Base-by-base conservation (phyloP, 768 basidiomycete genomes). In the Russula sp. region DNA sequence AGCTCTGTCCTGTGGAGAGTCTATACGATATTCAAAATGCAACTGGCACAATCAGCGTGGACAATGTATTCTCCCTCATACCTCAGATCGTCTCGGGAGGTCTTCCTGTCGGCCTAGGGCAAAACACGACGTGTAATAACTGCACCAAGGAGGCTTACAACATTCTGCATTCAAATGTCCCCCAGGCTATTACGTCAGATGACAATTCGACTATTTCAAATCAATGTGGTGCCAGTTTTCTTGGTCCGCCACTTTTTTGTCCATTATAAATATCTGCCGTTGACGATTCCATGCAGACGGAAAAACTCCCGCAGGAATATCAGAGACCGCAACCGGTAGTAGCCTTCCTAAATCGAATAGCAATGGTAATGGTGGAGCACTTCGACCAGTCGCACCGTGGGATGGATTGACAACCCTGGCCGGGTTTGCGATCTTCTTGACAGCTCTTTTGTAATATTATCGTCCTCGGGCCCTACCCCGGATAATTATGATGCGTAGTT, bases 1-100 rank as follows among this genome's bases (percentile, higher is more conserved):
- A 79, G 68, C 74, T 85, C 61, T 91, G 89, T 69, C 66, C 79
- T 29, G 82, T 83, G 0, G 77, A 90, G 66, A 73, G 77, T 8
- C 76, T 90, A 11, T 80, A 74, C 25, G 77, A 76, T 66, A 65
- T 86, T 18, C 78, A 90, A 70, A 66, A 68, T 5, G 35, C 60
- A n/a, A 70, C 38, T 10, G 63, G 65, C n/a, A 52, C 55, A 36
- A 25, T 66, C 25, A 51, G 5, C 16, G 4, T 53, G 3, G 43
- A 55, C 34, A 47, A 42, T 36, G 16, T 64, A 25, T 34, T 47
- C 11, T 22, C 52, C 3, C 39, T 54, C n/a, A 14, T 61, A 25
- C 39, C 47, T 22, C 18, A 63, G 48, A 10, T 69, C 35, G 8
- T 60, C 13, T 51, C 32, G 7, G 67, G 62, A 10, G 57, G 63